phyloP scores from a whole-genome alignment of 352 stramenopile genomes.

The Blastocystis hominis region DNA sequence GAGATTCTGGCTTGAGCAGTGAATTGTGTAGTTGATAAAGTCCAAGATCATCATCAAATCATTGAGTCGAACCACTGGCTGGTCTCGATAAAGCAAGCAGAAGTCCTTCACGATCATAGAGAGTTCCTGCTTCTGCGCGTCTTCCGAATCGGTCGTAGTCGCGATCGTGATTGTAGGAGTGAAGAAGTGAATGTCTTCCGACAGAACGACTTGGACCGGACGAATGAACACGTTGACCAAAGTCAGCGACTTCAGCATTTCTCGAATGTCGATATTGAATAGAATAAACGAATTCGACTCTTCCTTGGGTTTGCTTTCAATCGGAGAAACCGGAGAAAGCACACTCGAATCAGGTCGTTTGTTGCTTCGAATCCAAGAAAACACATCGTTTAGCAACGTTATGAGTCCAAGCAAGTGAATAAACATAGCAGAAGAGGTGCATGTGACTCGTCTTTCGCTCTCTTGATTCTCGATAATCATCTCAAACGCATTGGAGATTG shows the following conservation, averaged over 20 bases:
- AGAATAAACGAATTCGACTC: not conserved
- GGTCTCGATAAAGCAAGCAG: not conserved
- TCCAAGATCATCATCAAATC: not conserved
- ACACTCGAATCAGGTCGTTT: not conserved
- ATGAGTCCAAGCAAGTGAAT: not conserved
- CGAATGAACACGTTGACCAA: not conserved
- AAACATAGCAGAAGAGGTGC: not conserved
- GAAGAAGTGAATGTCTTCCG: not conserved
- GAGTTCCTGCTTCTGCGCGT: not conserved
- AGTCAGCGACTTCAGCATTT: not conserved
- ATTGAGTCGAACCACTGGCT: not conserved
- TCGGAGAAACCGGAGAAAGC: not conserved
- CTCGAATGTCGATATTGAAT: constrained; percentile 4
- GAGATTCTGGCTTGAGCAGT: not conserved
- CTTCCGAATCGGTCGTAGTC: not conserved
- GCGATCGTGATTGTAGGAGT: not conserved
- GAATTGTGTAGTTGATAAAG: not conserved
- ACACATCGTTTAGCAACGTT: not conserved
- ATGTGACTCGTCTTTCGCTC: not conserved
- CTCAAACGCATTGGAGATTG: not conserved
- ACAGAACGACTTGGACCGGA: not conserved
- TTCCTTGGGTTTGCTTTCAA: not conserved
- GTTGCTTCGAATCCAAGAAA: not conserved
- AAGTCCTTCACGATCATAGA: constrained; percentile 1
- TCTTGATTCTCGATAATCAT: not conserved